Evolutionary conservation across 2,329 filamentous ascomycete genomes (phyloP).

Genomic region (Venturia oleaginea): DNA sequence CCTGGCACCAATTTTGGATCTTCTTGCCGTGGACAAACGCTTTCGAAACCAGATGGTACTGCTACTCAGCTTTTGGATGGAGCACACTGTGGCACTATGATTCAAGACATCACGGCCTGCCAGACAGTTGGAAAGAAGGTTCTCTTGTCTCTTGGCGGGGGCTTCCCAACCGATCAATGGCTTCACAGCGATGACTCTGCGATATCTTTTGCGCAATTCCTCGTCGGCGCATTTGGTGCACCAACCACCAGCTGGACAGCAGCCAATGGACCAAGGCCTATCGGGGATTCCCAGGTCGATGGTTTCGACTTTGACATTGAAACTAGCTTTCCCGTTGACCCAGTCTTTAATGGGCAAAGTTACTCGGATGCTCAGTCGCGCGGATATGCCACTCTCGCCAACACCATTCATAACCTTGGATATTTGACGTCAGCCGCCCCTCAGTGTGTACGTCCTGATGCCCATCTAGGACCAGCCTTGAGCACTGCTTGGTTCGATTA

Average conservation of each 20-base stretch:
- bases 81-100: conserved; percentile 21
- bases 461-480: conserved; percentile 38
- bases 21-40: conserved; percentile 38
- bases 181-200: conserved; percentile 33
- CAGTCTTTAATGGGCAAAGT: conserved; percentile 16
- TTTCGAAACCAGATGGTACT: conserved; percentile 24
- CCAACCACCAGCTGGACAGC: conserved; percentile 22
- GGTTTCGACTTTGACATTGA: conserved; percentile 46
- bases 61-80: conserved; percentile 34
- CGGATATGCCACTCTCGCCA: conserved; percentile 33
- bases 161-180: conserved; percentile 21
- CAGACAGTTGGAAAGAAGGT: conserved; percentile 28
- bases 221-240: conserved; percentile 44
- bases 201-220: conserved; percentile 38
- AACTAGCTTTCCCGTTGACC: conserved; percentile 16
- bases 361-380: conserved; percentile 25
- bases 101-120: conserved; percentile 24
- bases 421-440: conserved; percentile 47
- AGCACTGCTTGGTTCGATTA: conserved; percentile 40
- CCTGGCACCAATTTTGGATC: conserved; percentile 49
- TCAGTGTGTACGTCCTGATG: conserved; percentile 43
- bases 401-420: conserved; percentile 14
- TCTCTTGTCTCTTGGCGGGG: conserved; percentile 40
- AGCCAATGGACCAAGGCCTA: conserved; percentile 36
- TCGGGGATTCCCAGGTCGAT: conserved; percentile 37